Evolutionary conservation across 805 yeast genomes (phyloP).

Genomic region (Pichia nanzhaoensis): DNA sequence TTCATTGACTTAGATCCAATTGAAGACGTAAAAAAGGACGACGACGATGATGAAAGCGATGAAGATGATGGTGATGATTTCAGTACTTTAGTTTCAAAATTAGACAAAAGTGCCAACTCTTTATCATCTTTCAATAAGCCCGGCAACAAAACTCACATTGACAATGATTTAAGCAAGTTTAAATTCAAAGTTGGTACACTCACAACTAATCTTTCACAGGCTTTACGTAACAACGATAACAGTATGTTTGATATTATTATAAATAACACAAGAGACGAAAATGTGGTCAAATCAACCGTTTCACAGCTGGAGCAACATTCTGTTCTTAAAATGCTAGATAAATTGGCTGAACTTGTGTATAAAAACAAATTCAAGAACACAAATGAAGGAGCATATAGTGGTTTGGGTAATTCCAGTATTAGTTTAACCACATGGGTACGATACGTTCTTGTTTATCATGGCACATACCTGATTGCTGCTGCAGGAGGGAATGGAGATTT

Average conservation of each 20-base stretch:
- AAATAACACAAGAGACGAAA: conserved; percentile 41
- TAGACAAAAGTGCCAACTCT: conserved; percentile 24
- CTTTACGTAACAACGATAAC: conserved; percentile 81
- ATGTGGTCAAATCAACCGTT: conserved; percentile 43
- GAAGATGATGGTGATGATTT: conserved; percentile 33
- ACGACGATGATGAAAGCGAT: conserved; percentile 47
- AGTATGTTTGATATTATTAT: conserved; percentile 80
- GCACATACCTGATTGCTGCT: conserved; percentile 41
- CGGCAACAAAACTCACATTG: conserved; percentile 17
- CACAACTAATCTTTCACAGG: conserved; percentile 80
- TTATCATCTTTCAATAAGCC: conserved; percentile 4
- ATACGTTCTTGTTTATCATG: conserved; percentile 50
- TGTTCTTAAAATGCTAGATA: conserved; percentile 44
- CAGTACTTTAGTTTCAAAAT: conserved; percentile 47
- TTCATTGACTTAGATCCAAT: conserved; percentile 39
- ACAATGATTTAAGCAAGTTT: conserved; percentile 32
- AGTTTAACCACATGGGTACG: conserved; percentile 41
- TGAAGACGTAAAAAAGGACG: conserved; percentile 50
- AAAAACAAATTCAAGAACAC: conserved; percentile 33
- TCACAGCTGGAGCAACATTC: conserved; percentile 41
- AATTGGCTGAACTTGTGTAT: conserved; percentile 45
- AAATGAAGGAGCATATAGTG: conserved; percentile 39
- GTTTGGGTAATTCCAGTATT: conserved; percentile 26
- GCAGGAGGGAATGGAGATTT: conserved; percentile 30
- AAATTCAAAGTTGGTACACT: conserved; percentile 68